phyloP scores from a whole-genome alignment of 345 rosid species.

The Populus pruinosa region DNA sequence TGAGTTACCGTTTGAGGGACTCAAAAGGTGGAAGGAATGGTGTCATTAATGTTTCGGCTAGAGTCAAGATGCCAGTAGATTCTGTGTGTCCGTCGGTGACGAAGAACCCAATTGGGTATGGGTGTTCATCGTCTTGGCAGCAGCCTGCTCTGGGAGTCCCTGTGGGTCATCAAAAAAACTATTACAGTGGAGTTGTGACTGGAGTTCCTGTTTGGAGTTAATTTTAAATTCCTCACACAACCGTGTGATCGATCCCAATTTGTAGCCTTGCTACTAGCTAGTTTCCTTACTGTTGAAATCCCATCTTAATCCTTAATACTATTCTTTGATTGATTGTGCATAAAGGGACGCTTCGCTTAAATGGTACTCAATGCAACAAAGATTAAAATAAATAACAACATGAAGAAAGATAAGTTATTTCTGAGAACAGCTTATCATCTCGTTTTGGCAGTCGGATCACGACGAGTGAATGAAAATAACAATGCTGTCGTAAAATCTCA shows the following conservation, averaged over 20 bases:
- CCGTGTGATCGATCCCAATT: background rate
- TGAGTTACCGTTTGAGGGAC: conserved; percentile 71
- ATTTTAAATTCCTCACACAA: background rate
- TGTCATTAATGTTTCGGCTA: conserved; percentile 57
- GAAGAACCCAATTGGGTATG: background rate
- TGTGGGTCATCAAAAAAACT: too few species aligned
- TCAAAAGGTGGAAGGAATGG: conserved; percentile 43
- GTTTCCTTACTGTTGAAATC: background rate
- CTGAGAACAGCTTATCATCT: too few species aligned
- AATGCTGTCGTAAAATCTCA: too few species aligned
- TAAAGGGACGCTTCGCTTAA: too few species aligned
- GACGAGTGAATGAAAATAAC: too few species aligned
- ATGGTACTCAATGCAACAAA: too few species aligned
- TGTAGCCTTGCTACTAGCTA: background rate
- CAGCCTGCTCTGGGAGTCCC: conserved; percentile 10
- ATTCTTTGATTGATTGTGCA: too few species aligned
- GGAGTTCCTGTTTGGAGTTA: conserved; percentile 8
- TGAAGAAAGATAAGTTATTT: too few species aligned
- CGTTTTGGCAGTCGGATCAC: too few species aligned
- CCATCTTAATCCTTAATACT: background rate
- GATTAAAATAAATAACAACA: too few species aligned
- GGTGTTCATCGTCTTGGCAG: background rate
- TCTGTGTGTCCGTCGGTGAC: background rate
- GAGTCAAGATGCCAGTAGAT: conserved; percentile 15
- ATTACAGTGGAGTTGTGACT: background rate